phyloP scores from a whole-genome alignment of 371 early-diverging fungal genomes.

The Apophysomyces sp. region DNA sequence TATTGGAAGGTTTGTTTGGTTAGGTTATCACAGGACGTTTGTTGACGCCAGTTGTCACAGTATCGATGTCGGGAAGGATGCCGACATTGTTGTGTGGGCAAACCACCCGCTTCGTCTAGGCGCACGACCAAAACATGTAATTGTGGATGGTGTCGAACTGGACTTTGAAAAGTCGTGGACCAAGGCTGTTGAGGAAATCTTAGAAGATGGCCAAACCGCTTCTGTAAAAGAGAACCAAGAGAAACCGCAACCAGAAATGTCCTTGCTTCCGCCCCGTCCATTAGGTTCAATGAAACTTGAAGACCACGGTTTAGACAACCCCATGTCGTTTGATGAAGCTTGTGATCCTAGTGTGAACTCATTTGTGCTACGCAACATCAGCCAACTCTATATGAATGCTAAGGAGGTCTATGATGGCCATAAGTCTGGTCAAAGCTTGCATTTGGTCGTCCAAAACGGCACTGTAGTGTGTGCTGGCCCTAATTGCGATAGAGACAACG shows the following conservation, averaged over 20 bases:
- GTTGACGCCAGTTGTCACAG: not conserved
- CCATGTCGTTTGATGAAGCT: slow-evolving; percentile 24
- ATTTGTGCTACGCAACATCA: slow-evolving; percentile 52
- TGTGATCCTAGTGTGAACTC: slow-evolving; percentile 23
- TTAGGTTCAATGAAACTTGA: slow-evolving; percentile 33
- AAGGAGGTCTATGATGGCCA: slow-evolving; percentile 9
- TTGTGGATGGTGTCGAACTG: slow-evolving; percentile 72
- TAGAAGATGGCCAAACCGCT: not conserved
- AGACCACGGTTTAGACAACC: slow-evolving; percentile 40
- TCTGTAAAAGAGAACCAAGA: not conserved
- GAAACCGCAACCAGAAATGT: not conserved
- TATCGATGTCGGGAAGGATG: slow-evolving; percentile 74
- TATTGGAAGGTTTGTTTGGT: slow-evolving; percentile 54
- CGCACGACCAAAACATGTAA: slow-evolving; percentile 76
- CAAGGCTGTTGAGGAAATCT: slow-evolving; percentile 16
- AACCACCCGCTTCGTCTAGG: slow-evolving; percentile 73
- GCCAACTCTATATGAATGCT: slow-evolving; percentile 38
- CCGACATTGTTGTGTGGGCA: slow-evolving; percentile 79
- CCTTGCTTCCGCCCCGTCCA: slow-evolving; percentile 29
- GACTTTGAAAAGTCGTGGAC: slow-evolving; percentile 40
- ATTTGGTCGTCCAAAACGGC: slow-evolving; percentile 54
- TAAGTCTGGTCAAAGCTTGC: slow-evolving; percentile 13
- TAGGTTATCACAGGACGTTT: not conserved
- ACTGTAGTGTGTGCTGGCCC: slow-evolving; percentile 52
- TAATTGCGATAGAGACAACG: slow-evolving; percentile 40